Conservation (phyloP, 2,329 filamentous ascomycete species). For the Colletotrichum melonis region DNA sequence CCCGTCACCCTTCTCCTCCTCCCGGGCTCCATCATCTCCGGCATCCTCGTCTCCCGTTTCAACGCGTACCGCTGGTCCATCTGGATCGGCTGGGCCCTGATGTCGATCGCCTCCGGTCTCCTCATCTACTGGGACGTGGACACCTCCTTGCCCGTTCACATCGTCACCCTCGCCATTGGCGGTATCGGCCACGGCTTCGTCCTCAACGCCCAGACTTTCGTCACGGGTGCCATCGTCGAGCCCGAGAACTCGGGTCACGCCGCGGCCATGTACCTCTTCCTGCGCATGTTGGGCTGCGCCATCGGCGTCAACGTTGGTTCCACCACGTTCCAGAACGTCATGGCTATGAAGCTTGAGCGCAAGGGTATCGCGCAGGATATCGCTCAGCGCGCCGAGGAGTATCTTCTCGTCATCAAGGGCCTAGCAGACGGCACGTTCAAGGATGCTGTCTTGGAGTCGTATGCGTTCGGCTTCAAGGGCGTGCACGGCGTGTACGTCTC, state of each 20-base stretch:
- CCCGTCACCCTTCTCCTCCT: slow-evolving; percentile 46
- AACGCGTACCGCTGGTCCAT: slow-evolving; percentile 52
- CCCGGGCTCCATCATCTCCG: slow-evolving; percentile 46
- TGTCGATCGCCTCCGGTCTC: slow-evolving; percentile 32
- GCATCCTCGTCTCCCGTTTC: slow-evolving; percentile 43
- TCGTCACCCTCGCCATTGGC: slow-evolving; percentile 33
- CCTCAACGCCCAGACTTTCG: slow-evolving; percentile 40
- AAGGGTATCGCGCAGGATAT: slow-evolving; percentile 31
- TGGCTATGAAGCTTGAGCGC: slow-evolving; percentile 35
- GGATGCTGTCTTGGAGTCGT: slow-evolving; percentile 26
- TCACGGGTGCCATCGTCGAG: slow-evolving; percentile 37
- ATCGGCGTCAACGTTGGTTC: slow-evolving; percentile 38
- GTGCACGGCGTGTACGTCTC: slow-evolving; percentile 33
- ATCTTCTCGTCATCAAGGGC: slow-evolving; percentile 25
- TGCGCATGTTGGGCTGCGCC: slow-evolving; percentile 36
- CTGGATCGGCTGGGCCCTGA: slow-evolving; percentile 48
- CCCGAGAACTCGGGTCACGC: slow-evolving; percentile 35
- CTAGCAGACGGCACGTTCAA: slow-evolving; percentile 33
- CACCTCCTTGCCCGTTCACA: slow-evolving; percentile 32
- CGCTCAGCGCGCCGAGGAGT: slow-evolving; percentile 31
- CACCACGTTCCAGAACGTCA: slow-evolving; percentile 39
- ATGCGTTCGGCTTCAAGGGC: slow-evolving; percentile 34
- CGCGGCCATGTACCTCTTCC: slow-evolving; percentile 37
- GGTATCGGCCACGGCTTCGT: slow-evolving; percentile 39
- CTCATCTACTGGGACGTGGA: slow-evolving; percentile 35